Conservation (phyloP, 257 asterid genomes). For the Solanum tarijense region DNA sequence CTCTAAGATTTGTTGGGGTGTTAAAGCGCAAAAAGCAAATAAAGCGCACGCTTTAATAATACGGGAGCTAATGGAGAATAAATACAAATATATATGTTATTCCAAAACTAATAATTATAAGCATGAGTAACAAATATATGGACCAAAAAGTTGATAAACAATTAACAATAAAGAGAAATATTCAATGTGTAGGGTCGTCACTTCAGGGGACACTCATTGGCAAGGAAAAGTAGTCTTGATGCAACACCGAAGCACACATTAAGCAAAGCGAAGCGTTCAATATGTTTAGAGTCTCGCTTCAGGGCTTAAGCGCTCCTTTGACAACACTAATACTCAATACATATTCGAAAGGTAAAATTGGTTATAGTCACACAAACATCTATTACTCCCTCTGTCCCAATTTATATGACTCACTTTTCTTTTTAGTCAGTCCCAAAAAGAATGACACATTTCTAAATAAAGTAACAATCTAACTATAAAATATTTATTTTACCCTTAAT, state of each 20-base stretch:
- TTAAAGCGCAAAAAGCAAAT: too few relatives aligned
- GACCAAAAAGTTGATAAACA: not conserved
- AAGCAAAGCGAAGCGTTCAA: not conserved
- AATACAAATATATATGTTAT: not conserved
- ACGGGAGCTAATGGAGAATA: not conserved
- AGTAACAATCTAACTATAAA: too few relatives aligned
- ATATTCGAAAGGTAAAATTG: too few relatives aligned
- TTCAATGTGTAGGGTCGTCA: not conserved
- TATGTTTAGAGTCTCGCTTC: not conserved
- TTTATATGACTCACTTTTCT: too few relatives aligned
- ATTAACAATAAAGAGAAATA: not conserved
- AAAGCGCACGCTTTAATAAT: too few relatives aligned
- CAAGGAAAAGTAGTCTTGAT: not conserved
- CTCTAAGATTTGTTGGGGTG: too few relatives aligned
- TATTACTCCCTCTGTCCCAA: too few relatives aligned
- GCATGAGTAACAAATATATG: not conserved
- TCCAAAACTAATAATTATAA: not conserved
- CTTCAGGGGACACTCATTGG: not conserved
- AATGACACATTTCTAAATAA: too few relatives aligned
- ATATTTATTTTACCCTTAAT: too few relatives aligned
- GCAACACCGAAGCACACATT: not conserved
- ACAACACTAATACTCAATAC: not conserved
- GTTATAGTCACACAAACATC: not conserved
- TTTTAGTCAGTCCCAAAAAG: too few relatives aligned
- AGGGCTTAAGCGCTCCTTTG: not conserved